Evolutionary conservation across 352 stramenopile species (phyloP), one percentile per base, ranked within the genome.

Genomic region (Pythium aphanidermatum): DNA sequence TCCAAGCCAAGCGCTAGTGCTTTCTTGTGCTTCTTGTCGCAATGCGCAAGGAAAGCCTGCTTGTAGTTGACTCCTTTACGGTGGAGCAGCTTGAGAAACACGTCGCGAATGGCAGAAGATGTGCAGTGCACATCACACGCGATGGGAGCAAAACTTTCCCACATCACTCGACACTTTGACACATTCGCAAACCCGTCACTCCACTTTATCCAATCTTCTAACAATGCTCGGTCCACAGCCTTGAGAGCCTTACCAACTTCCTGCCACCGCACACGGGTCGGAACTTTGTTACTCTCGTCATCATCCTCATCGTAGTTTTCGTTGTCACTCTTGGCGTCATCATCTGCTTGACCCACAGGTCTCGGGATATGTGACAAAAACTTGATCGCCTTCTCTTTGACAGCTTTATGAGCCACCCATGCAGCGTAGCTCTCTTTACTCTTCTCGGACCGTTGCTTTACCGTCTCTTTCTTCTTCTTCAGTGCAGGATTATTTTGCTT

Each of bases 21-120:
- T 27, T 78, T 59, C 31, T 68, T 77, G 60, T 86, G 71, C 30
- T 82, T 73, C 10, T 64, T 63, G 9, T 71, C 60, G 28, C 74
- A 85, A 31, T 85, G 71, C 14, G 81, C 65, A 0, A 90, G 46
- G 31, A 95, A 95, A 0, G 80, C 79, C 17, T 82, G 61, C 24
- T 72, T 70, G 46, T 95, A 96, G 51, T 96, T 86, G 14, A 93
- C 63, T 30, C 84, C 80, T 17, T 78, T 81, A n/a, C 81, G 77
- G 51, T 94, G 81, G 16, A 96, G 65, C 26, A 96, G 64, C 66
- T 96, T 96, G 35, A 96, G 68, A 36, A 96, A 95, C 25, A 94
- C 78, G 46, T 95, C 83, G 17, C 86, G 83, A 23, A 95, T 69
- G 5, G 81, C 74, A 10, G 81, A 95, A 24, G 83, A 94, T 16